Evolutionary conservation across 2,329 filamentous ascomycete species (phyloP).

Genomic region (Xenoacremonium recifei): DNA sequence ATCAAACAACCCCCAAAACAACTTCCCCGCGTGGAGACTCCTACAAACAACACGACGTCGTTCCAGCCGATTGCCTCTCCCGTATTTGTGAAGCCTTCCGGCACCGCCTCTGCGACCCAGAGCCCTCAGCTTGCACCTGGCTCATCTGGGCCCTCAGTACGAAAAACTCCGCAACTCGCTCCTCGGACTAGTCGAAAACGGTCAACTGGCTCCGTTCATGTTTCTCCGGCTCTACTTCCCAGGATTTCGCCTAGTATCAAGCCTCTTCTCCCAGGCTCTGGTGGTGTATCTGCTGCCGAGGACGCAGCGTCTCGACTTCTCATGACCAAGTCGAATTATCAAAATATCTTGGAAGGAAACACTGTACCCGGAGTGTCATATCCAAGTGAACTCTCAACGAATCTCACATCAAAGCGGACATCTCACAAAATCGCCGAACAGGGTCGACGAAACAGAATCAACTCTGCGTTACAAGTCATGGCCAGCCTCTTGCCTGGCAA

Average conservation of each 20-base stretch:
- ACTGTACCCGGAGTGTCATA: conserved; percentile 87
- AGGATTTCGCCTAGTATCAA: conserved; percentile 95
- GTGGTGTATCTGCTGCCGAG: conserved; percentile 51
- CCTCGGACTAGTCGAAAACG: conserved; percentile 66
- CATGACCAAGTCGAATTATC: conserved; percentile 95
- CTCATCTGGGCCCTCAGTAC: conserved; percentile 43
- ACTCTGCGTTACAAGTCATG: conserved; percentile 88
- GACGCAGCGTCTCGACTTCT: conserved; percentile 71
- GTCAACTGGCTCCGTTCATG: conserved; percentile 70
- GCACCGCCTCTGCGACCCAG: conserved; percentile 55
- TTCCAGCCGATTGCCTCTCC: conserved; percentile 52
- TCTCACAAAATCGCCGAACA: conserved; percentile 98
- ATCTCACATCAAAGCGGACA: conserved; percentile 92
- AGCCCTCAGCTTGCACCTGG: conserved; percentile 62
- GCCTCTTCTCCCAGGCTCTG: conserved; percentile 69
- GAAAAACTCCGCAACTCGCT: conserved; percentile 56
- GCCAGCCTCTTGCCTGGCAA: conserved; percentile 75
- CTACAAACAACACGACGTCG: conserved; percentile 48
- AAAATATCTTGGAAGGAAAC: conserved; percentile 93
- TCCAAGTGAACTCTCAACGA: conserved; percentile 86
- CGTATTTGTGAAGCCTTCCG: conserved; percentile 38
- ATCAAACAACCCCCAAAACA: conserved; percentile 42
- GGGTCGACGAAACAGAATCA: conserved; percentile 91
- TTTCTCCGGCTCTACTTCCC: conserved; percentile 82
- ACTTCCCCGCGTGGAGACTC: conserved; percentile 35